Percentiles rank a stretch among this genome's conserved stretches.
Conservation (phyloP, 108 stramenopile genomes). For the Nitzschia sp. region DNA sequence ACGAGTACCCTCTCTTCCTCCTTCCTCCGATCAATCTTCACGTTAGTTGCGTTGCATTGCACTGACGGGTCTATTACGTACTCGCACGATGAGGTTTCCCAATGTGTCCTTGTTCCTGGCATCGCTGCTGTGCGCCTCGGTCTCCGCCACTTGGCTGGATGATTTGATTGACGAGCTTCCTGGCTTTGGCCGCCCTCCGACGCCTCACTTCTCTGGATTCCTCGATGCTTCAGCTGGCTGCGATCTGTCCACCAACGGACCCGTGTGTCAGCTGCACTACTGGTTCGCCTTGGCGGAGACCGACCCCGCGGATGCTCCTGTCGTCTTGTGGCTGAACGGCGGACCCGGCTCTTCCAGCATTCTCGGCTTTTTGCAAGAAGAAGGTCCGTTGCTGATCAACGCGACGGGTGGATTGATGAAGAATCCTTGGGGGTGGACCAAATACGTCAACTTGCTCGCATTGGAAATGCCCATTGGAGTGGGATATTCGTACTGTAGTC, state of each 20-base stretch:
- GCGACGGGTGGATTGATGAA: constrained; percentile 52
- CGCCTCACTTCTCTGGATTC: constrained; percentile 58
- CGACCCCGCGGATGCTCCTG: constrained; percentile 23
- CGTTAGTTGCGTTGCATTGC: too few relatives aligned
- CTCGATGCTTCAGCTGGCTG: constrained; percentile 58
- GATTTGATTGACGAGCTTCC: constrained; percentile 59
- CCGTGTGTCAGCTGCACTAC: constrained; percentile 54
- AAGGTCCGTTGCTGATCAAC: constrained; percentile 59
- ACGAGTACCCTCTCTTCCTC: too few relatives aligned
- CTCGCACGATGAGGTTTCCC: neutral
- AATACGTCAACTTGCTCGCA: constrained; percentile 63
- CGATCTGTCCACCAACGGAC: constrained; percentile 44
- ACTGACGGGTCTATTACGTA: too few relatives aligned
- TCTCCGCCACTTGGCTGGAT: constrained; percentile 25
- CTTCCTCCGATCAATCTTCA: too few relatives aligned
- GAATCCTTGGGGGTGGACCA: constrained; percentile 72
- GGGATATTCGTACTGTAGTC: constrained; percentile 74
- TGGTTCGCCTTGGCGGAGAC: constrained; percentile 56
- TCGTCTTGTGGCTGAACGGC: constrained; percentile 67
- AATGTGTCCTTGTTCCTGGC: neutral
- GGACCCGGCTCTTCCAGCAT: constrained; percentile 51
- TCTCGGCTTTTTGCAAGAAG: constrained; percentile 62
- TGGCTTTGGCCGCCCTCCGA: constrained; percentile 46
- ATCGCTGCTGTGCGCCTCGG: neutral
- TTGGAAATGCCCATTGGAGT: constrained; percentile 87